phyloP scores from a whole-genome alignment of 306 rosid species.

The Quercus bicolor region DNA sequence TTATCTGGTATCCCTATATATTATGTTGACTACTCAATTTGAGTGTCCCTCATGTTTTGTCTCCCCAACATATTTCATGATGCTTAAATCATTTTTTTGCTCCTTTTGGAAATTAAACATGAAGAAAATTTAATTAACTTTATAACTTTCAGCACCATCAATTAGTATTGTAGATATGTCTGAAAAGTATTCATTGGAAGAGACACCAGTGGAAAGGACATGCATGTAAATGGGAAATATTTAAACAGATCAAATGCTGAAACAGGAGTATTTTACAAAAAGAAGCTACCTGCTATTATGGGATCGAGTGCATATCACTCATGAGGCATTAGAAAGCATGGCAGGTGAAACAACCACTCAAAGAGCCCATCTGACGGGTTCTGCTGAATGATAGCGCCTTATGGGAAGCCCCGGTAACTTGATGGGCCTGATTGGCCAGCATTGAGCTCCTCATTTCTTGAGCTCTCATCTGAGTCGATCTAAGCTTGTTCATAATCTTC shows the following conservation, averaged over 20 bases:
- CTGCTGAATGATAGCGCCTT: constrained; percentile 52
- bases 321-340: constrained; percentile 55
- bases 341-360: constrained; percentile 87
- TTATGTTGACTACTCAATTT: no score
- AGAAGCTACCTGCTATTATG: constrained; percentile 42
- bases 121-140: no score
- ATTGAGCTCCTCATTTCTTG: constrained; percentile 84
- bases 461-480: constrained; percentile 77
- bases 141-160: no score
- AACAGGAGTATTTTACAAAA: constrained; percentile 10
- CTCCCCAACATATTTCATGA: no score
- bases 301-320: constrained; percentile 16
- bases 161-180: no score
- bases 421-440: constrained; percentile 50
- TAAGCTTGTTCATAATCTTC: constrained; percentile 89
- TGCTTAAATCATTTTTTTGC: no score
- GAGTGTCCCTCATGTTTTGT: no score
- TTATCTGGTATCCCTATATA: no score
- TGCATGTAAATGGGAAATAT: neutral
- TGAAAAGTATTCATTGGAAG: no score
- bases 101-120: no score
- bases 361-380: constrained; percentile 61
- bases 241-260: neutral
- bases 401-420: constrained; percentile 48
- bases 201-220: no score